Conservation (phyloP, 352 stramenopile genomes). For the Globisporangium recalcitrans region DNA sequence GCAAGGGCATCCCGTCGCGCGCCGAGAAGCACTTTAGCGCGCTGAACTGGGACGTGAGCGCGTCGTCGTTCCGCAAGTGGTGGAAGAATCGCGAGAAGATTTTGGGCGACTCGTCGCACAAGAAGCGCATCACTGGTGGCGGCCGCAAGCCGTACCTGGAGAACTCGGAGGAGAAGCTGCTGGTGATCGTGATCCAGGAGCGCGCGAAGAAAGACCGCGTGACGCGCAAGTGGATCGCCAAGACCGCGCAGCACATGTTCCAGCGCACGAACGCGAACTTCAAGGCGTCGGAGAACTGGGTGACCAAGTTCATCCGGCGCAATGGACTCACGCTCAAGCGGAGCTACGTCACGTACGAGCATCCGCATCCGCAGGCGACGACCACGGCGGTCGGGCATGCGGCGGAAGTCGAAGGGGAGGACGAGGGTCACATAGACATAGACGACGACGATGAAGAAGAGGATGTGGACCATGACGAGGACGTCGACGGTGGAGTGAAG, state of each 20-base stretch:
- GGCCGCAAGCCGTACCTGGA: conserved; percentile 70
- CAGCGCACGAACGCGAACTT: conserved; percentile 64
- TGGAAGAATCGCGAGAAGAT: conserved; percentile 85
- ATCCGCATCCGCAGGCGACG: conserved; percentile 18
- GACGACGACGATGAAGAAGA: conserved; percentile 11
- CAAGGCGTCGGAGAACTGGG: conserved; percentile 79
- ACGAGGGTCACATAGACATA: conserved; percentile 8
- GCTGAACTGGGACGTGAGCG: conserved; percentile 70
- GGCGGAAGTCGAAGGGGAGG: conserved; percentile 12
- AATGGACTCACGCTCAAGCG: conserved; percentile 73
- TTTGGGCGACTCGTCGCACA: conserved; percentile 55
- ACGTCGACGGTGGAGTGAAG: conserved; percentile 1
- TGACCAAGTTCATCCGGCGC: conserved; percentile 79
- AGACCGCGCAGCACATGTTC: conserved; percentile 83
- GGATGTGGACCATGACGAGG: background rate
- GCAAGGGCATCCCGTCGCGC: conserved; percentile 61
- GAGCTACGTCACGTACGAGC: conserved; percentile 73
- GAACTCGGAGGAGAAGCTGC: conserved; percentile 59
- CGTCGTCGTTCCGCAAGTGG: conserved; percentile 78
- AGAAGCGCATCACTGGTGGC: conserved; percentile 69
- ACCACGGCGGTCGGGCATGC: background rate
- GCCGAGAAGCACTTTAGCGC: conserved; percentile 71
- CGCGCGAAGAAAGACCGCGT: conserved; percentile 74
- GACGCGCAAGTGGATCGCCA: conserved; percentile 80
- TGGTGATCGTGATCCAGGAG: conserved; percentile 74